Evolutionary conservation across 495 filamentous ascomycete genomes (phyloP), one percentile per base, ranked within the genome.

Genomic region (Podospora comata): DNA sequence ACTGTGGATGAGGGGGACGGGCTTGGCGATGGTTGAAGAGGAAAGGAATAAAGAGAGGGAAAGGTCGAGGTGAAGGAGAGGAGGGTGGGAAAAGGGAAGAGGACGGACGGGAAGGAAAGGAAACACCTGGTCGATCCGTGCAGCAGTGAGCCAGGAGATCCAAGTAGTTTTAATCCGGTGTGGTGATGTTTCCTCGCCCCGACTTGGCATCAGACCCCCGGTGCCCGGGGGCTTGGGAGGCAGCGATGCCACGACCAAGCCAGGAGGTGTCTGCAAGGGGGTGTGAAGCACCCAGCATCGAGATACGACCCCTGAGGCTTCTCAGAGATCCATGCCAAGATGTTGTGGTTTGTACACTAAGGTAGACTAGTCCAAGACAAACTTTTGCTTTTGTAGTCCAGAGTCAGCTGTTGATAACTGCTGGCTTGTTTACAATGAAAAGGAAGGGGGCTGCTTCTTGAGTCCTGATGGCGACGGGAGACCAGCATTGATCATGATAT

Each of bases 61-160:
- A 62, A 27, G 30, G 61, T 39, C 5, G 61, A 63, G 32, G 34
- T 6, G 34, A 48, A n/a, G 59, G 19, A 20, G 56, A 28, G 27
- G 28, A 32, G 61, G 32, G 11, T 7, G 11, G 61, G 30, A 44
- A 19, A 34, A 63, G 28, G 61, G 61, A 48, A 63, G 27, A 32
- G 59, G 23, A 32, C 5, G 23, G 59, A 61, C 59, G 23, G 59
- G 32, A 61, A 32, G 27, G 27, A 48, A 63, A 44, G 32, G 61
- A 63, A 63, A 63, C 61, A 32, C 61, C 61, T 63, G 61, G 61
- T 63, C 61, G 61, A 63, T 63, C 61, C 32, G 27, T 48, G 61
- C 61, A 63, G 27, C 30, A 32, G 13, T n/a, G 61, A 63, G 30
- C 61, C 61, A 63, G 61, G 61, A 63, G 34, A 63, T 63, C 61